phyloP scores from a whole-genome alignment of 805 yeast genomes.

The Pichia thaimueangensis region DNA sequence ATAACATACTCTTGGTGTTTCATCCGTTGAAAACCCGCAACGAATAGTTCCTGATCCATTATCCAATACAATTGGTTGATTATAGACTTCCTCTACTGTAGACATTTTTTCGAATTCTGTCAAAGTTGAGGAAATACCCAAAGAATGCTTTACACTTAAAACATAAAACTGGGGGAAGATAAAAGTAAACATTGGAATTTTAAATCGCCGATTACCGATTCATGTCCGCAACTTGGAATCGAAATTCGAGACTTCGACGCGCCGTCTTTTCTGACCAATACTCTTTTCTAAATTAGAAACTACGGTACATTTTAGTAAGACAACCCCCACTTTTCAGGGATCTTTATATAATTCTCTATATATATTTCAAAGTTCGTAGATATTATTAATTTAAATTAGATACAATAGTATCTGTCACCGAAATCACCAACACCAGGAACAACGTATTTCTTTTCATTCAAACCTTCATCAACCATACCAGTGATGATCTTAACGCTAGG shows the following conservation, averaged over 20 bases:
- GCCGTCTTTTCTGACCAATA: no score
- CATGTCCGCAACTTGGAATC: neutral
- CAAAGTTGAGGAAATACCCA: neutral
- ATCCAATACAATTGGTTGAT: conserved; percentile 74
- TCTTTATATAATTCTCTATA: no score
- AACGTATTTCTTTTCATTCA: conserved; percentile 80
- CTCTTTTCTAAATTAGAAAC: no score
- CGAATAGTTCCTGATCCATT: conserved; percentile 81
- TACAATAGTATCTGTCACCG: conserved; percentile 95
- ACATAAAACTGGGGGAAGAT: neutral
- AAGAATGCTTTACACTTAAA: neutral
- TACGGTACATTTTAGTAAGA: no score
- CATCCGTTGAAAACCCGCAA: conserved; percentile 93
- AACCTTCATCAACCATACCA: conserved; percentile 84
- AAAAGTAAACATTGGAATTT: conserved; percentile 2
- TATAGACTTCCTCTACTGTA: conserved; percentile 32
- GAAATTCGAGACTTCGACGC: no score
- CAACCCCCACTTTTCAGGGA: no score
- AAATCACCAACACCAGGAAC: conserved; percentile 97
- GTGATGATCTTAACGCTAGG: conserved; percentile 87
- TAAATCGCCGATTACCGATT: no score
- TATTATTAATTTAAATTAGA: no score
- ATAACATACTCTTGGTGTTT: conserved; percentile 60
- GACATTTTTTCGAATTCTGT: neutral
- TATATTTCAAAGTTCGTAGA: no score